Base-by-base conservation (phyloP, 176 grass and related monocot species). In the Triticum urartu region DNA sequence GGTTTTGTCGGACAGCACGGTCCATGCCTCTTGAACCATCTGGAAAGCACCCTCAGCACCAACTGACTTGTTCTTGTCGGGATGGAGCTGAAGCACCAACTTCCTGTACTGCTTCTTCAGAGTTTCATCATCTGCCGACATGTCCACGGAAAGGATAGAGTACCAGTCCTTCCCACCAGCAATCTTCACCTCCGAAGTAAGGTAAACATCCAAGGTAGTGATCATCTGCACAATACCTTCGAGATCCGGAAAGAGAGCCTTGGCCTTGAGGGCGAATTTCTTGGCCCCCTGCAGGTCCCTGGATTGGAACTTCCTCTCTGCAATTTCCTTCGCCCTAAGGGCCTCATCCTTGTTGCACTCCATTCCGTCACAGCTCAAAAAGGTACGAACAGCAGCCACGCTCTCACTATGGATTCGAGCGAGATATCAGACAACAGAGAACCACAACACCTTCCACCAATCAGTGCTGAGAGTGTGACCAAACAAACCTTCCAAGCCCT, bases 281-380 rank as follows among this genome's bases (percentile, higher is more conserved):
- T 79, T 90, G 11, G 89, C 89, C 50, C 89, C 89, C 63, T 71
- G 48, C 10, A 90, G 24, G 56, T 90, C 89, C 60, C 71, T 83
- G 7, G 79, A 76, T 54, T 64, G 42, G 9, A 86, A 90, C 73
- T 83, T 87, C 11, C 40, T 77, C 79, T 90, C 79, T 22, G 84
- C 79, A 28, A 86, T 86, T 24, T 50, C 72, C 71, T 86, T 90
- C 9, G 79, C 89, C 84, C 84, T 79, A n/a, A 83, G 35, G 64
- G 84, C 72, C 89, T 90, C 84, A 58, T 90, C 84, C 50, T 77
- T 83, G 43, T 90, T 90, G 69, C 89, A 83, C 32, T 90, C 84
- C 89, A 90, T 90, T 64, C 2, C 2, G 50, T 28, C 24, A 24
- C 64, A 11, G 24, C 35, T 59, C 4, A 30, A 17, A 43, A 59